These are phyloP conservation scores for Pseudogymnoascus sp. DNA, from an alignment of 2,329 filamentous ascomycete genomes.

Conservation along the genomic window DNA sequence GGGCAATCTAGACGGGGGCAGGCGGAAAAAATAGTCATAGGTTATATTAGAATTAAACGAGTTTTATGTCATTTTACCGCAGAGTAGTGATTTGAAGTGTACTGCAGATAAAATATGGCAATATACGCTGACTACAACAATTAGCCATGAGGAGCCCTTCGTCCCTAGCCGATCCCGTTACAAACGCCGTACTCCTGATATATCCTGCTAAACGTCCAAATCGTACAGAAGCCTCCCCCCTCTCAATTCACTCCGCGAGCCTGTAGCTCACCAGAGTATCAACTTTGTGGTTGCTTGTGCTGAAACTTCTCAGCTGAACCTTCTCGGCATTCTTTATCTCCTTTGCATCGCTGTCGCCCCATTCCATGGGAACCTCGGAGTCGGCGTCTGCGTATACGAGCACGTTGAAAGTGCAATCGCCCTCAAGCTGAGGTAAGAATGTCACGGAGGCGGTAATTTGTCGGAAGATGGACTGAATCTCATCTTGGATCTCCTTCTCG, in stretches of 20 bases:
- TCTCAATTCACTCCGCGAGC: conserved; percentile 37
- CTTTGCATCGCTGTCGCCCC: conserved; percentile 97
- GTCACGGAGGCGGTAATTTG: conserved; percentile 98
- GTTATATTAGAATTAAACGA: conserved; percentile 1
- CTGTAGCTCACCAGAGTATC: conserved; percentile 95
- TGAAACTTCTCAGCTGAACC: conserved; percentile 91
- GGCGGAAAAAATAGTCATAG: not conserved
- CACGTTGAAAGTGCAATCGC: conserved; percentile 97
- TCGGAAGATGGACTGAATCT: conserved; percentile 93
- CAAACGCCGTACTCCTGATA: conserved; percentile 1
- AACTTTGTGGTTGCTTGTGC: conserved; percentile 86
- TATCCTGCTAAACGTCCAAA: not conserved
- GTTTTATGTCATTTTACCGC: not conserved
- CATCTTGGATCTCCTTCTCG: conserved; percentile 85
- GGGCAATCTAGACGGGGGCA: conserved; percentile 2
- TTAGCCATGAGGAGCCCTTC: not conserved
- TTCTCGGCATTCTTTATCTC: conserved; percentile 90
- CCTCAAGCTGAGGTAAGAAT: conserved; percentile 86
- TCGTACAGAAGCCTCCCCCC: not conserved
- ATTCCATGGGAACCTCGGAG: conserved; percentile 92
- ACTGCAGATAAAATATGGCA: too few relatives aligned
- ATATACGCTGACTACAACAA: not conserved
- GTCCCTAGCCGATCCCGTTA: not conserved
- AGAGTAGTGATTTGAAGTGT: not conserved
- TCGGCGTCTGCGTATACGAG: conserved; percentile 96